Conservation (phyloP, 2,329 filamentous ascomycete genomes). For the Epicoccum nigrum region DNA sequence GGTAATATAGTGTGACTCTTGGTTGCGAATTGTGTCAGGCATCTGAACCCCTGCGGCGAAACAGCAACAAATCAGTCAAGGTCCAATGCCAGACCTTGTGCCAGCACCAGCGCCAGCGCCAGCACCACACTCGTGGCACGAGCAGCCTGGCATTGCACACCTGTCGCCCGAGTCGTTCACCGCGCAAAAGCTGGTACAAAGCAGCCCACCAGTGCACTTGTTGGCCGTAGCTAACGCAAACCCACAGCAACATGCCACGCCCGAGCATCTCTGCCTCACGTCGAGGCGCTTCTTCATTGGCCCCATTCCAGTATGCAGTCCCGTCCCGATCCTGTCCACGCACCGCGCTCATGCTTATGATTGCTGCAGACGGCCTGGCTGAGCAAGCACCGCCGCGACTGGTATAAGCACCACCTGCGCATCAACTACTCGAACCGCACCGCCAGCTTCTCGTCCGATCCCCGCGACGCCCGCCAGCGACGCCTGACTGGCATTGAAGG, state of each 20-base stretch:
- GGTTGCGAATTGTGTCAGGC: conserved; percentile 20
- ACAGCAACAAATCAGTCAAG: conserved; percentile 17
- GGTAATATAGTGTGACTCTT: conserved; percentile 19
- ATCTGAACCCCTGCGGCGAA: conserved; percentile 22
- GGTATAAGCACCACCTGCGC: conserved; percentile 62
- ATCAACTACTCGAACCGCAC: conserved; percentile 52
- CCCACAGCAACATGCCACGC: conserved; percentile 63
- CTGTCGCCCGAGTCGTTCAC: conserved; percentile 60
- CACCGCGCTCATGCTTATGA: conserved; percentile 23
- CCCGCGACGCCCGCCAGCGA: conserved; percentile 51
- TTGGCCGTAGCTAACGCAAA: no score
- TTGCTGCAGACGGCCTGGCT: conserved; percentile 62
- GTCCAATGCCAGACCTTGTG: conserved; percentile 36
- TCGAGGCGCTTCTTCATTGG: conserved; percentile 69
- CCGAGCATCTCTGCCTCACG: conserved; percentile 67
- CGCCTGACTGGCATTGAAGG: conserved; percentile 51
- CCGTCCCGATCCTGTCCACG: conserved; percentile 1
- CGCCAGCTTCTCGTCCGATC: conserved; percentile 60
- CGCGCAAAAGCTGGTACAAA: conserved; percentile 57
- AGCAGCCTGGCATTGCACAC: conserved; percentile 37
- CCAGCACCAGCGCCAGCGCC: conserved; percentile 28
- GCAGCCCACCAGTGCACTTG: not conserved
- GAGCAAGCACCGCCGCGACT: conserved; percentile 66
- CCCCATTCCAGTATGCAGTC: conserved; percentile 59
- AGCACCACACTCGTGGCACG: conserved; percentile 42